phyloP scores from a whole-genome alignment of 306 rosid genomes.

The Albizia julibrissin region DNA sequence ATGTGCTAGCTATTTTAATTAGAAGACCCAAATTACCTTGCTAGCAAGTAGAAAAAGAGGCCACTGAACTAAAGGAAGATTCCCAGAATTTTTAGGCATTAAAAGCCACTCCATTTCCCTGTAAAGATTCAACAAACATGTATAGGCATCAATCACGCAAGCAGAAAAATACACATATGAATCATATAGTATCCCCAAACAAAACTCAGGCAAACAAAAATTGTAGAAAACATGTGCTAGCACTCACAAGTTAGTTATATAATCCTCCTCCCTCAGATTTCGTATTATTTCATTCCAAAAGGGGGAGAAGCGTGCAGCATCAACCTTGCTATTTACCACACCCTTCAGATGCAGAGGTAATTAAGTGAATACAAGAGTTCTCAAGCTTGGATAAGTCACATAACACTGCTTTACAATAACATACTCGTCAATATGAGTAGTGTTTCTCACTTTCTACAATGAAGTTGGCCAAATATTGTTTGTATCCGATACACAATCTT shows the following conservation, averaged over 20 bases:
- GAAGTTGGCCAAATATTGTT: neutral
- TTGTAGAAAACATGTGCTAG: neutral
- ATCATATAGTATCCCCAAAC: neutral
- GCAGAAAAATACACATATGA: neutral
- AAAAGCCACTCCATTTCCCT: slow-evolving; percentile 89
- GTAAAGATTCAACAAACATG: slow-evolving; percentile 5
- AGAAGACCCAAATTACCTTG: slow-evolving; percentile 61
- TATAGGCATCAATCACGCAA: neutral
- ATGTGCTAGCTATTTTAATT: neutral
- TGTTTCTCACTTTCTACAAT: neutral
- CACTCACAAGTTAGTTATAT: slow-evolving; percentile 84
- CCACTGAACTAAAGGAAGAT: slow-evolving; percentile 88
- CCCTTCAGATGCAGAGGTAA: slow-evolving; percentile 50
- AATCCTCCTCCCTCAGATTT: slow-evolving; percentile 94
- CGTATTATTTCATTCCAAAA: slow-evolving; percentile 90
- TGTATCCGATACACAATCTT: slow-evolving; percentile 13
- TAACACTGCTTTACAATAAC: neutral
- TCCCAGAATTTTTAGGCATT: slow-evolving; percentile 81
- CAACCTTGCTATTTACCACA: slow-evolving; percentile 61
- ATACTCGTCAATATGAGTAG: slow-evolving; percentile 11
- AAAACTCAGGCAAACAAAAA: neutral
- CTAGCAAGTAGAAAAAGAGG: slow-evolving; percentile 98
- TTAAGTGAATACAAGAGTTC: slow-evolving; percentile 18
- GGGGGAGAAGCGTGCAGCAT: slow-evolving; percentile 87
- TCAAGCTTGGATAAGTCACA: slow-evolving; percentile 13